Evolutionary conservation across 2,329 filamentous ascomycete species (phyloP).

Genomic region (Diaporthe australafricana): DNA sequence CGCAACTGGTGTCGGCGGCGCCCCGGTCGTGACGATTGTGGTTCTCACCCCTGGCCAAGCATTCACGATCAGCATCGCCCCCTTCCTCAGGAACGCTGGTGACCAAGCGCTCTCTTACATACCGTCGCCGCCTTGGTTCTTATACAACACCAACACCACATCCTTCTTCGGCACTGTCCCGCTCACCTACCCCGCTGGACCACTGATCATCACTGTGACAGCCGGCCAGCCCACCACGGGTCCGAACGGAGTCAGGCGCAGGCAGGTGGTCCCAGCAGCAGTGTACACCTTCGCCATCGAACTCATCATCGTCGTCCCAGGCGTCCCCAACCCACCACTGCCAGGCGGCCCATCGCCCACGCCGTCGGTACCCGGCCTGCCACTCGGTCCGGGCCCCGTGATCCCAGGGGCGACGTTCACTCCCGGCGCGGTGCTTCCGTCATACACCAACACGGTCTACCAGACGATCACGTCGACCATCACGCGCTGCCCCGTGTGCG

Average conservation of each 20-base stretch:
- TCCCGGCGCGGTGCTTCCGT: not conserved
- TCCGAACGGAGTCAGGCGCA: not conserved
- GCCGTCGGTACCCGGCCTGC: not conserved
- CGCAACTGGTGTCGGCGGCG: not conserved
- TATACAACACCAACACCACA: not conserved
- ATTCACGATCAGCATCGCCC: not conserved
- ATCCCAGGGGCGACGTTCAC: not conserved
- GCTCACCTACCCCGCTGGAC: not conserved
- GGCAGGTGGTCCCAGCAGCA: not conserved
- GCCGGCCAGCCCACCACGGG: constrained; percentile 17
- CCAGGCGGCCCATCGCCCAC: not conserved
- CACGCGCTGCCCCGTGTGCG: constrained; percentile 29
- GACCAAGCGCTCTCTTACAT: constrained; percentile 15
- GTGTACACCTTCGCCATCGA: constrained; percentile 19
- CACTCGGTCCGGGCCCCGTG: no score
- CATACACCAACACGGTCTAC: constrained; percentile 34
- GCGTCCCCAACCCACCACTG: not conserved
- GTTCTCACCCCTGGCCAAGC: not conserved
- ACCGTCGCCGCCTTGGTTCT: not conserved
- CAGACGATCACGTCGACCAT: constrained; percentile 20
- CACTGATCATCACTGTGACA: not conserved
- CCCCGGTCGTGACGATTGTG: not conserved
- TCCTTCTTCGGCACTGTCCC: constrained; percentile 17
- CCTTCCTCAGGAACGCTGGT: not conserved
- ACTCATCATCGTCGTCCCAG: not conserved